Conservation (phyloP, 2,329 filamentous ascomycete species). For the Ambrosiella cleistominuta region DNA sequence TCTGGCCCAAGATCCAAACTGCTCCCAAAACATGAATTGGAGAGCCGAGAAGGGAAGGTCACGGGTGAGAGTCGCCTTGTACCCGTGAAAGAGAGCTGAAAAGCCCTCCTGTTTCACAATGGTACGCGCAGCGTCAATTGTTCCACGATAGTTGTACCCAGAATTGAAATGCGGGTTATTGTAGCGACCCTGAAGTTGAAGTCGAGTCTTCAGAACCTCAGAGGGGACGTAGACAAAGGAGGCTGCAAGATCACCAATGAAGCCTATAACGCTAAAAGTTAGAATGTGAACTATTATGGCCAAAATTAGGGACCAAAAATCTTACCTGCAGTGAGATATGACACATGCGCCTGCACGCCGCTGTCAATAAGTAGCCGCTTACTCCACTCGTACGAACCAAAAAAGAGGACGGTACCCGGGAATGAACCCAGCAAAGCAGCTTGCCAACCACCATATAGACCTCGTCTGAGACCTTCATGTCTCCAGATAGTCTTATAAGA, state of each 20-base stretch:
- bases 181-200: slow-evolving; percentile 85
- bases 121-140: slow-evolving; percentile 65
- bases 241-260: slow-evolving; percentile 79
- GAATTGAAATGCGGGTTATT: slow-evolving; percentile 90
- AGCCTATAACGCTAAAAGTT: slow-evolving; percentile 36
- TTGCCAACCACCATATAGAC: slow-evolving; percentile 83
- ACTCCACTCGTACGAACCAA: slow-evolving; percentile 89
- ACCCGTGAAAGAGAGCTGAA: slow-evolving; percentile 83
- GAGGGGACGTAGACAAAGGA: slow-evolving; percentile 91
- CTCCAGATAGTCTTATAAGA: slow-evolving; percentile 87
- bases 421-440: slow-evolving; percentile 87
- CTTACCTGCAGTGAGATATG: slow-evolving; percentile 70
- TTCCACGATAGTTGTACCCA: slow-evolving; percentile 89
- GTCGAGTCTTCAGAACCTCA: slow-evolving; percentile 90
- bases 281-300: not conserved
- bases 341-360: slow-evolving; percentile 63
- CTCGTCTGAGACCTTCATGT: slow-evolving; percentile 73
- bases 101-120: slow-evolving; percentile 72
- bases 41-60: slow-evolving; percentile 91
- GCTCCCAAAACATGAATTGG: slow-evolving; percentile 97
- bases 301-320: slow-evolving; percentile 1
- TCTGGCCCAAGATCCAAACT: slow-evolving; percentile 70
- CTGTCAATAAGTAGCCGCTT: slow-evolving; percentile 76
- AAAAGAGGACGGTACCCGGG: slow-evolving; percentile 84
- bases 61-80: slow-evolving; percentile 84